phyloP scores from a whole-genome alignment of 768 basidiomycete genomes.

The Cyclocybe cylindracea region DNA sequence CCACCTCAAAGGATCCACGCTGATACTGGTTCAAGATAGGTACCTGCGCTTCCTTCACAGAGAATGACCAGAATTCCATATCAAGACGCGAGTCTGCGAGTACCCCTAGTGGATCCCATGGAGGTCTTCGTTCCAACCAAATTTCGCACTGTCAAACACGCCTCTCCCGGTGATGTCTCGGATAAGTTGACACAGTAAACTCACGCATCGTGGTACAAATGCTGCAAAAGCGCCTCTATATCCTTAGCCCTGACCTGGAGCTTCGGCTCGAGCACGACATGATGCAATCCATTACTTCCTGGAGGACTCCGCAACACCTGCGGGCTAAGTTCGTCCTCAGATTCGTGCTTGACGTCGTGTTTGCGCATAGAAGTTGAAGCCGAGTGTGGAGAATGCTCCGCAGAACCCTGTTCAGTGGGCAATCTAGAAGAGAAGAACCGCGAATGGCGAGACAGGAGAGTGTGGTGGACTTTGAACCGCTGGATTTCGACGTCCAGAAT shows the following conservation, averaged over 20 bases:
- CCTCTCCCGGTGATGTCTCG: not conserved
- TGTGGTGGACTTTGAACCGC: slow-evolving; percentile 58
- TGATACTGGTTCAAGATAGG: too few species aligned
- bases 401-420: not conserved
- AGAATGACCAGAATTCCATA: too few species aligned
- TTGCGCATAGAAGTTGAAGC: not conserved
- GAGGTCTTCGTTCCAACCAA: not conserved
- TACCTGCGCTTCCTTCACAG: too few species aligned
- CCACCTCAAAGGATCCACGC: too few species aligned
- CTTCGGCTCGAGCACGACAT: slow-evolving; percentile 29
- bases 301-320: not conserved
- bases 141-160: too few species aligned
- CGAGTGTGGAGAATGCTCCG: not conserved
- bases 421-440: slow-evolving; percentile 26
- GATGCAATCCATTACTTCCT: not conserved
- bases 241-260: slow-evolving; percentile 43
- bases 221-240: slow-evolving; percentile 56
- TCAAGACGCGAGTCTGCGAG: too few species aligned
- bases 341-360: too few species aligned
- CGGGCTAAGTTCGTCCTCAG: not conserved
- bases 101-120: not conserved
- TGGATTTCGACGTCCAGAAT: slow-evolving; percentile 45
- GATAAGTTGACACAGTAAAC: slow-evolving; percentile 23
- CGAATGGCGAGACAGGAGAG: slow-evolving; percentile 55
- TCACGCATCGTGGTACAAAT: slow-evolving; percentile 71